These are phyloP conservation scores for Tetradesmus lagerheimii DNA, from an alignment of 139 green algal genomes.

Conservation along the genomic window DNA sequence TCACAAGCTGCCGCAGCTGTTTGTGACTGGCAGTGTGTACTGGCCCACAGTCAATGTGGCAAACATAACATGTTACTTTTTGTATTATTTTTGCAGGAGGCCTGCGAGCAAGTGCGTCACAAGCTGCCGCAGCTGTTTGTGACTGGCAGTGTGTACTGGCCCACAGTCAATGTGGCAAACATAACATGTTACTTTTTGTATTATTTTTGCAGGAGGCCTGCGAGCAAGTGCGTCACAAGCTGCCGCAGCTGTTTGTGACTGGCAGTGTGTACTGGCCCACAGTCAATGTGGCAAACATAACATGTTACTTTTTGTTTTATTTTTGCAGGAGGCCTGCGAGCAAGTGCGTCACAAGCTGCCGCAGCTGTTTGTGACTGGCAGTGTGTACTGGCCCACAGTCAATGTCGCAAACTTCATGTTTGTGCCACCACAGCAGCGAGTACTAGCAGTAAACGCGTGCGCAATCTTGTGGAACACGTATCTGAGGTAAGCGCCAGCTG, in stretches of 20 bases:
- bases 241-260: slow-evolving; percentile 37
- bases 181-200: slow-evolving; percentile 38
- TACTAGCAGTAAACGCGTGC: slow-evolving; percentile 57
- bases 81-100: neutral
- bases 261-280: slow-evolving; percentile 52
- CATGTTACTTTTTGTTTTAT: neutral
- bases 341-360: slow-evolving; percentile 36
- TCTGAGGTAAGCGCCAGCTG: slow-evolving; percentile 33
- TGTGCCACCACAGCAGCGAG: slow-evolving; percentile 49
- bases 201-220: neutral
- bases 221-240: slow-evolving; percentile 26
- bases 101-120: neutral
- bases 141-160: slow-evolving; percentile 51
- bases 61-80: slow-evolving; percentile 2
- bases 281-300: slow-evolving; percentile 69
- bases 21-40: slow-evolving; percentile 44
- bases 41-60: slow-evolving; percentile 62
- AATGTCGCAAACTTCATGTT: slow-evolving; percentile 70
- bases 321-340: slow-evolving; percentile 5
- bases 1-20: slow-evolving; percentile 32
- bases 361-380: slow-evolving; percentile 48
- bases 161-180: slow-evolving; percentile 63
- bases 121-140: slow-evolving; percentile 46
- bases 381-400: slow-evolving; percentile 52
- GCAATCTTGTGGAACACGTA: slow-evolving; percentile 65